phyloP scores from a whole-genome alignment of 768 basidiomycete genomes.

The Clitopilus passeckerianus region DNA sequence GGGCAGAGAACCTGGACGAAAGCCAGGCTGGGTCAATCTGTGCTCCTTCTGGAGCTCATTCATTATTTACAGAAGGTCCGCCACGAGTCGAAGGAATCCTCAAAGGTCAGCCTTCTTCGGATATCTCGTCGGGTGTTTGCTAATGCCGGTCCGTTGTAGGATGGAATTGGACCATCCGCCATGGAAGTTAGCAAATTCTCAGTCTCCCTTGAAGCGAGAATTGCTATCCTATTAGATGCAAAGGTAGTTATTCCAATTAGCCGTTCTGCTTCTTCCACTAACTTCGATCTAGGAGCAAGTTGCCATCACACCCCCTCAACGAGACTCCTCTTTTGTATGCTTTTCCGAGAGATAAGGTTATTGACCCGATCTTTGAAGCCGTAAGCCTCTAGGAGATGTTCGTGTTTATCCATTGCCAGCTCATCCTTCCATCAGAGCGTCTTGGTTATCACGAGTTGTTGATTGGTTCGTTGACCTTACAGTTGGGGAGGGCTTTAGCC shows the following conservation, averaged over 20 bases:
- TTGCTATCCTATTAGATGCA: constrained; percentile 51
- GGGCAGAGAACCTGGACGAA: constrained; percentile 33
- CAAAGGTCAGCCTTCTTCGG: constrained; percentile 18
- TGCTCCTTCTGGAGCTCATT: constrained; percentile 60
- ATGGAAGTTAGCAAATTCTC: constrained; percentile 39
- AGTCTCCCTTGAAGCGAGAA: constrained; percentile 48
- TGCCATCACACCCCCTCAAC: constrained; percentile 49
- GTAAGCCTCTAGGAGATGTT: constrained; percentile 29
- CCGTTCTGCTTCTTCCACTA: background rate
- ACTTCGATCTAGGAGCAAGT: constrained; percentile 46
- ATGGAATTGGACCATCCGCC: background rate
- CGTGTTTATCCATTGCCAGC: background rate
- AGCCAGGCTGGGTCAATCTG: constrained; percentile 57
- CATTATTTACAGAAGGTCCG: constrained; percentile 40
- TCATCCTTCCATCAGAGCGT: constrained; percentile 23
- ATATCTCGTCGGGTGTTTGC: background rate
- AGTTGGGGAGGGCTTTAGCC: constrained; percentile 28
- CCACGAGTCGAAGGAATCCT: constrained; percentile 30
- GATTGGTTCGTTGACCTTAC: constrained; percentile 38
- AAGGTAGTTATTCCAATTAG: constrained; percentile 33
- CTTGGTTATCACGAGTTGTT: constrained; percentile 40
- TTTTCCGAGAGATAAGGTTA: constrained; percentile 63
- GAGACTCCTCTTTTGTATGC: constrained; percentile 50
- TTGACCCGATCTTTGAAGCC: constrained; percentile 58
- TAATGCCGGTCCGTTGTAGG: background rate